A percentile compares a stretch with the other conserved stretches of the same genome.
Evolutionary conservation across 202 grass and related monocot species (phyloP).

Genomic region (Panicum virgatum): DNA sequence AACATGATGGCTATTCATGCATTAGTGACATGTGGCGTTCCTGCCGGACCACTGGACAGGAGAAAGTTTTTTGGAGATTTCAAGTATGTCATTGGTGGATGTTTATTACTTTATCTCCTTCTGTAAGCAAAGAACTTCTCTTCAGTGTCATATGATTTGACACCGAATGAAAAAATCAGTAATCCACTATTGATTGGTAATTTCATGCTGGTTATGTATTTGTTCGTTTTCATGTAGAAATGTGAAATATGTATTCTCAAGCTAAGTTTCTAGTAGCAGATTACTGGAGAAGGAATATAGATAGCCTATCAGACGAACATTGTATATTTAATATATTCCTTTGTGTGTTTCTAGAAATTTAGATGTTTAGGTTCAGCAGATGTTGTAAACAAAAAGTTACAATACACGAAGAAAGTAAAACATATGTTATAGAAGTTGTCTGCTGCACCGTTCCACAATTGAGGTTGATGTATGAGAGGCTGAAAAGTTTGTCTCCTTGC

Average conservation of each 20-base stretch:
- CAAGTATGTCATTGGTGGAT: constrained; percentile 96
- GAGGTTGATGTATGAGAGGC: background rate
- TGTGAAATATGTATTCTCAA: background rate
- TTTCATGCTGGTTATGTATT: background rate
- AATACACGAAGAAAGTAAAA: background rate
- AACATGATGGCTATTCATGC: constrained; percentile 98
- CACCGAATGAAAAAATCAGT: background rate
- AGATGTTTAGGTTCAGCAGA: constrained; percentile 1
- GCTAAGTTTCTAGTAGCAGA: too few relatives aligned
- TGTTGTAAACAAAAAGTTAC: background rate
- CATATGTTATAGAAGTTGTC: background rate
- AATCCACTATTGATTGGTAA: background rate
- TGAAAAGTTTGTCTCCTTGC: constrained; percentile 8
- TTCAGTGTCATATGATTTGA: background rate
- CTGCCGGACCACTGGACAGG: constrained; percentile 76
- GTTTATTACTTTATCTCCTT: constrained; percentile 45
- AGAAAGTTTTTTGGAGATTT: constrained; percentile 91
- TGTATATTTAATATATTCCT: too few relatives aligned
- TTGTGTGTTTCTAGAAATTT: constrained; percentile 13
- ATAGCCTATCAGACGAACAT: too few relatives aligned
- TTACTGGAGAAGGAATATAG: too few relatives aligned
- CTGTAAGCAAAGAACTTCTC: background rate
- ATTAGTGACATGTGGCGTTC: constrained; percentile 68
- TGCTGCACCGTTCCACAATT: background rate
- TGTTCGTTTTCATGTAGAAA: background rate